Evolutionary conservation across 257 asterid species (phyloP).

Genomic region (Apocynum venetum): DNA sequence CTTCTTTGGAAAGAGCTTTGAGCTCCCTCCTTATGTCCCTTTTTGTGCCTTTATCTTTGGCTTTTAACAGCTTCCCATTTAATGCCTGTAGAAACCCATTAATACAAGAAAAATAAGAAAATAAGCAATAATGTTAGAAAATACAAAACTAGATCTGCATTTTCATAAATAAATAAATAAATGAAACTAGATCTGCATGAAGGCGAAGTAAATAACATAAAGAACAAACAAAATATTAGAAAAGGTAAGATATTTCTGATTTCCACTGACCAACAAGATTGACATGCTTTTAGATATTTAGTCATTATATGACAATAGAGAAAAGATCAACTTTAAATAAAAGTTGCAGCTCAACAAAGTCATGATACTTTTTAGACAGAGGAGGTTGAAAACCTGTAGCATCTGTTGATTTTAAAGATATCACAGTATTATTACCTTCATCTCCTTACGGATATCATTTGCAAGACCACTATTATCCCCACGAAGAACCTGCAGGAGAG

Average conservation of each 20-base stretch:
- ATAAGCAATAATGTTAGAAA: neutral
- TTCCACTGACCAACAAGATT: neutral
- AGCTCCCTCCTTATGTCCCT: slow-evolving; percentile 87
- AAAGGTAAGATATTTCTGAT: neutral
- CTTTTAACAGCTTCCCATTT: slow-evolving; percentile 82
- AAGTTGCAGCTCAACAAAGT: neutral
- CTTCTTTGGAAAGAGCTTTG: slow-evolving; percentile 80
- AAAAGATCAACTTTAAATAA: neutral
- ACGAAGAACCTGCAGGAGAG: slow-evolving; percentile 64
- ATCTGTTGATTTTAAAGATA: neutral
- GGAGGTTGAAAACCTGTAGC: slow-evolving; percentile 1
- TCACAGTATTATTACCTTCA: slow-evolving; percentile 53
- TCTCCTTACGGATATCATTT: slow-evolving; percentile 95
- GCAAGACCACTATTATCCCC: slow-evolving; percentile 98
- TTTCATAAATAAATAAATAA: no score
- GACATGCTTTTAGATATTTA: neutral
- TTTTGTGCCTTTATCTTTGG: slow-evolving; percentile 80
- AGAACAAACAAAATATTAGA: neutral
- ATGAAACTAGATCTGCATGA: neutral
- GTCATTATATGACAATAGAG: neutral
- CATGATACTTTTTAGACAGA: neutral
- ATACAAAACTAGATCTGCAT: neutral
- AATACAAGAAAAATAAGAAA: neutral
- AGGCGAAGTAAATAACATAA: neutral
- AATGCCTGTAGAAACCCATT: slow-evolving; percentile 50